These are phyloP conservation scores for Boletus rubropictus DNA, from an alignment of 768 basidiomycete genomes.

Conservation along the genomic window DNA sequence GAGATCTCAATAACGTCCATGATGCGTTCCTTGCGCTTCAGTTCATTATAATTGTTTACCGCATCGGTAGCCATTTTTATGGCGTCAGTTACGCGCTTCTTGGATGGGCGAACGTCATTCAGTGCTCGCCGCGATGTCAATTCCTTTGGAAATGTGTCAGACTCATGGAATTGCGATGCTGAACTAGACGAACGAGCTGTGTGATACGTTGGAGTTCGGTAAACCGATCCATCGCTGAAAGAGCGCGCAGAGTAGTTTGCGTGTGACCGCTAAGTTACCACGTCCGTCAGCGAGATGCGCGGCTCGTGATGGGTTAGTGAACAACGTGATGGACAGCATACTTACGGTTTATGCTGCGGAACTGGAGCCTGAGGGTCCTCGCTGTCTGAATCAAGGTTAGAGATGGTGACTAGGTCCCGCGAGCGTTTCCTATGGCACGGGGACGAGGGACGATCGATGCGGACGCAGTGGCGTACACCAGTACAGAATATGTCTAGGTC, in stretches of 20 bases:
- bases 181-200: conserved; percentile 13
- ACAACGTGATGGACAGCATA: not conserved
- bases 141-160: conserved; percentile 23
- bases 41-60: conserved; percentile 3
- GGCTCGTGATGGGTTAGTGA: not conserved
- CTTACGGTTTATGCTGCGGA: conserved; percentile 4
- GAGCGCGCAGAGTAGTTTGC: not conserved
- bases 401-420: conserved; percentile 5
- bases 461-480: conserved; percentile 13
- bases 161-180: not conserved
- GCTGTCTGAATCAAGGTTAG: conserved; percentile 16
- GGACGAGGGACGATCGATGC: conserved; percentile 11
- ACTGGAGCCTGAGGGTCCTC: conserved; percentile 3
- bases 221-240: not conserved
- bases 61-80: conserved; percentile 13
- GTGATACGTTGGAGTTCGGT: conserved; percentile 25
- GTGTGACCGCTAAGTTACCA: not conserved
- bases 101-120: conserved; percentile 9
- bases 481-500: conserved; percentile 19
- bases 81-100: conserved; percentile 20
- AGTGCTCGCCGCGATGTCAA: conserved; percentile 12
- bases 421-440: conserved; percentile 12
- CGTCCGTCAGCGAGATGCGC: not conserved
- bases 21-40: conserved; percentile 21
- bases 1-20: conserved; percentile 22